Evolutionary conservation across 805 yeast genomes (phyloP), one percentile per base, ranked within the genome.

Genomic region (Ogataea trehalophila): DNA sequence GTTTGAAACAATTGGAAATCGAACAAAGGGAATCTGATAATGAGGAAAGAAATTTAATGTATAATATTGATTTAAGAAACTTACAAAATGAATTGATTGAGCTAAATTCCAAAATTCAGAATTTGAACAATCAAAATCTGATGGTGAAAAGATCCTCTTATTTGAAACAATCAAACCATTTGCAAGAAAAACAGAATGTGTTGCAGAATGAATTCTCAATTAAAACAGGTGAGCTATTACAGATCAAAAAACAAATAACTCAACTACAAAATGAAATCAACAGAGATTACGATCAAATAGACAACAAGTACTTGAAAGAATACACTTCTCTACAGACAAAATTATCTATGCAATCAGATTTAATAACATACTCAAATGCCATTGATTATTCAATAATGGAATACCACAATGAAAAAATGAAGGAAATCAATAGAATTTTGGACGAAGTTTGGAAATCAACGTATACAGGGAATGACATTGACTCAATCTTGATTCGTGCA

Each of bases 361-460:
- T 94, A 41, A 83, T 75, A 8, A 84, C 86, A 1, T 90, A 90
- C 61, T 78, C 87, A 11, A 87, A 81, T 57, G 96, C 96, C 0
- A 72, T 95, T 41, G 99, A 94, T 61, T 80, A 79, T 52, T 96
- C 98, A 0, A 92, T 94, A 42, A 91, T 94, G 96, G 83, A 83
- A 59, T 92, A 81, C 62, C 99, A 94, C 65, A 78, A 87, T 48
- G 68, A 85, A 50, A 94, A 94, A 62, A 94, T 94, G 99, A 81
- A 81, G 56, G 96, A 90, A 57, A 89, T 92, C 57, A 94, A 94
- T 67, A 73, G 85, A 50, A 85, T 89, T 33, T 72, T 94, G 40
- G 94, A 88, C 57, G 97, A 91, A 59, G 68, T 94, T 38, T 94
- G 99, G 99, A 87, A 88, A 53, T 80, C 79, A 43, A 94, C 99